Evolutionary conservation across 805 yeast genomes (phyloP).

Genomic region (Kluyveromyces lactis): DNA sequence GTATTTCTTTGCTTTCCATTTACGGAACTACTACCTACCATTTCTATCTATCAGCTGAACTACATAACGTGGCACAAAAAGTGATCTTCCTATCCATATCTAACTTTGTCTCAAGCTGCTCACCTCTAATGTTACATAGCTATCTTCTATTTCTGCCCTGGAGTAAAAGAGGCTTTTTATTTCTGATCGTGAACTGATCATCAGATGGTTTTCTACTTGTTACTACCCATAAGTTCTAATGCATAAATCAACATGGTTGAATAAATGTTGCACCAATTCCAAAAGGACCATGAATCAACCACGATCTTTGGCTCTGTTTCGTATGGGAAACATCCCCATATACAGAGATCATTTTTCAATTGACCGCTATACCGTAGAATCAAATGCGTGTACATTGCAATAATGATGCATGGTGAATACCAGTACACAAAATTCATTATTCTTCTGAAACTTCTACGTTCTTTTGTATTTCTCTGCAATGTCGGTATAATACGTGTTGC

Average conservation of each 20-base stretch:
- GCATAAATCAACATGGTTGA: conserved; percentile 72
- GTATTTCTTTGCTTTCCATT: no score
- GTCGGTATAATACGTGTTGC: conserved; percentile 93
- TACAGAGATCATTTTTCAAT: conserved; percentile 50
- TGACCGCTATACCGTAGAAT: conserved; percentile 83
- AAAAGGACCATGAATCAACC: conserved; percentile 81
- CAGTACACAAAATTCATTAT: conserved; percentile 61
- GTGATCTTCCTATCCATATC: no score
- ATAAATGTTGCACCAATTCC: conserved; percentile 94
- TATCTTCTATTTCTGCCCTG: no score
- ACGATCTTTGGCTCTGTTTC: conserved; percentile 18
- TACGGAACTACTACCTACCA: no score
- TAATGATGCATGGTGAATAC: conserved; percentile 87
- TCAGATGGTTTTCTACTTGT: background rate
- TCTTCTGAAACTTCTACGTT: conserved; percentile 22
- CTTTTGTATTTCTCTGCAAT: conserved; percentile 32
- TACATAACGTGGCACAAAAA: no score
- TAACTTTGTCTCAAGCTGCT: no score
- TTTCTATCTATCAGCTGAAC: no score
- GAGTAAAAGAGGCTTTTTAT: no score
- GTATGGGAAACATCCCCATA: conserved; percentile 41
- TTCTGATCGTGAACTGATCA: no score
- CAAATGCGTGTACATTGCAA: conserved; percentile 91
- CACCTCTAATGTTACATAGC: background rate
- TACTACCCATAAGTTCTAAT: conserved; percentile 53